Percentiles rank a stretch among this genome's conserved stretches.
phyloP scores from a whole-genome alignment of 176 grass and related monocot species.

The Aegilops speltoides region DNA sequence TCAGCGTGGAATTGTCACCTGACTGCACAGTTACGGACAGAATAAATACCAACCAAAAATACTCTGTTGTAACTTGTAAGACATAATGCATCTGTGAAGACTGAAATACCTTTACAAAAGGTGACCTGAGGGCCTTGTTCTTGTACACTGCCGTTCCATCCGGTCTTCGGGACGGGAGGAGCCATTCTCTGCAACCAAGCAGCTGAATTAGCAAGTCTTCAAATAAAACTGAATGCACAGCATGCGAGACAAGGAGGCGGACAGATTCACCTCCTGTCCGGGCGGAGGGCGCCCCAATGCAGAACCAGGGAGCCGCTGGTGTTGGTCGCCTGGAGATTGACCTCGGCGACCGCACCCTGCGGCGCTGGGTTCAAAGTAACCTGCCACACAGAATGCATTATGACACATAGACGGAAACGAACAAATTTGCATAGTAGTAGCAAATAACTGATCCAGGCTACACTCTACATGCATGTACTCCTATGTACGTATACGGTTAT shows the following conservation, averaged over 20 bases:
- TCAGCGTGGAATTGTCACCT: constrained; percentile 69
- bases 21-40: constrained; percentile 47
- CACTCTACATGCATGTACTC: not conserved
- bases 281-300: constrained; percentile 81
- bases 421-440: not conserved
- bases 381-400: constrained; percentile 36
- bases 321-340: constrained; percentile 68
- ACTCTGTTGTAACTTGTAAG: not conserved
- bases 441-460: constrained; percentile 14
- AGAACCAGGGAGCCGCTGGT: constrained; percentile 57
- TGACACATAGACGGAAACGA: not conserved
- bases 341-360: constrained; percentile 34
- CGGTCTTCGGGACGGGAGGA: constrained; percentile 58
- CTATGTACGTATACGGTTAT: not conserved
- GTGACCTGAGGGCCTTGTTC: constrained; percentile 72
- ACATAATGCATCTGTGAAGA: not conserved
- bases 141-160: constrained; percentile 73
- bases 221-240: not conserved
- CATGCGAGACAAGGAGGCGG: not conserved
- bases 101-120: constrained; percentile 70
- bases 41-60: not conserved
- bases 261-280: constrained; percentile 44
- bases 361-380: constrained; percentile 43
- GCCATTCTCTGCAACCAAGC: constrained; percentile 67
- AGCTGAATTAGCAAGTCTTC: not conserved